A percentile compares a stretch with the other conserved stretches of the same genome.
These are phyloP conservation scores for Malassezia equina DNA, from an alignment of 1,284 basidiomycete species.

Conservation along the genomic window DNA sequence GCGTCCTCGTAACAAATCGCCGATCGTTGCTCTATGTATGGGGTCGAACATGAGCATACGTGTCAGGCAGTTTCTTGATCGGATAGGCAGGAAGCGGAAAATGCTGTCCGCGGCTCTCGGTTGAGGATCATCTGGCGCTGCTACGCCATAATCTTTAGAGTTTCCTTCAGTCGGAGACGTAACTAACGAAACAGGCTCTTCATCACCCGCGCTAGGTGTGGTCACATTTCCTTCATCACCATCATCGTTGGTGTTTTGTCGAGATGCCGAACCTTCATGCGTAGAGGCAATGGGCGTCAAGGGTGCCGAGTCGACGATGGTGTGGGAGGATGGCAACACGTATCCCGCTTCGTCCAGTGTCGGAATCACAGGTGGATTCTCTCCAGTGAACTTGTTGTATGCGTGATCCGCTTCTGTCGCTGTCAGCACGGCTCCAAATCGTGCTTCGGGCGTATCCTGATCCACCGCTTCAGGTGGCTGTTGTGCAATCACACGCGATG, in stretches of 20 bases:
- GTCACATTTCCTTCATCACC: neutral
- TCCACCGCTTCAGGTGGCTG: neutral
- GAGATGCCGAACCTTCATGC: neutral
- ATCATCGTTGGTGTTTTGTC: neutral
- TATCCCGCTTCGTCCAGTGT: slow-evolving; percentile 14
- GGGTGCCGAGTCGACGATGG: neutral
- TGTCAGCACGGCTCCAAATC: neutral
- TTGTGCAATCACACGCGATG: neutral
- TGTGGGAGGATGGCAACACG: neutral
- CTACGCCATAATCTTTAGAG: neutral
- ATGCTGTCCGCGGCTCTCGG: slow-evolving; percentile 75
- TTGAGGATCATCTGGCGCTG: slow-evolving; percentile 14
- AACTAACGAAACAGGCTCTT: neutral
- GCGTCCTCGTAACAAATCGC: slow-evolving; percentile 74
- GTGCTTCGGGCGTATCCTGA: slow-evolving; percentile 8
- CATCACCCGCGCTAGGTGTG: neutral
- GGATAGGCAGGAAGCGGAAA: slow-evolving; percentile 88
- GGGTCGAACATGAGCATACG: slow-evolving; percentile 92
- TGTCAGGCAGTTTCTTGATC: slow-evolving; percentile 64
- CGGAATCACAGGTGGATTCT: neutral
- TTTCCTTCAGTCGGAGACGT: neutral
- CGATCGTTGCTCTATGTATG: slow-evolving; percentile 74
- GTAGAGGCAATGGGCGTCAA: slow-evolving; percentile 7
- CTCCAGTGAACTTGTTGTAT: neutral
- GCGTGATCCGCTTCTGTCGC: neutral